Evolutionary conservation across 192 early-diverging fungal genomes (phyloP), one percentile per base, ranked within the genome.

Genomic region (Chytriomyces hyalinus): DNA sequence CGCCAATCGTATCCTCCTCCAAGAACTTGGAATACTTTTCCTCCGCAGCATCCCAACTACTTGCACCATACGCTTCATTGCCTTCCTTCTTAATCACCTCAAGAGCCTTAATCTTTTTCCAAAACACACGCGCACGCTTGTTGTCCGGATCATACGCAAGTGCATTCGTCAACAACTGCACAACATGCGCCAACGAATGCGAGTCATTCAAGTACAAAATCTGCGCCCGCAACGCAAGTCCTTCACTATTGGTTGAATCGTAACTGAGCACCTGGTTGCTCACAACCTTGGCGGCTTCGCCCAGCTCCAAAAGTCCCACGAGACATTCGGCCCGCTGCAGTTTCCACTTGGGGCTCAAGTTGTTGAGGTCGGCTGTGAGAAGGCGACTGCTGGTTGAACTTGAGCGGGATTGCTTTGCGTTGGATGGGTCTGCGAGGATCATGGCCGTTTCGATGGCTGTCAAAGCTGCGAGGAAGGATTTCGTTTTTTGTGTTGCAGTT

Each of bases 71-170:
- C 20, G 89, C 91, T 64, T 88, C 90, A 78, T 96, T 95, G 57
- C 93, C 93, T 17, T 86, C 87, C 28, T 87, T 87, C 73, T 93
- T 94, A 67, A 88, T 80, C 0, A 67, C 69, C 51, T 95, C 94
- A 48, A 94, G 67, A 5, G 76, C 76, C 75, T 85, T 89, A 43
- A 92, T 83, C 70, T 86, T 88, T 78, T 92, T 90, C 76, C 91
- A 73, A 28, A 96, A 73, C 48, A 80, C 75, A 22, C 90, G 84
- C 7, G 94, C 92, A 49, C 87, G 85, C 45, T 81, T 75, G 75
- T 93, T 89, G 82, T 95, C 94, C 10, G 93, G 94, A 75, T 96
- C 94, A 79, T 84, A 94, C 1, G 88, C 80, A 36, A 96, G 78
- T 6, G 93, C 91, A 10, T 79, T 24, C 64, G 91, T 85, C 22